Percentiles rank a stretch among this genome's conserved stretches.
Conservation (phyloP, 1,284 basidiomycete genomes). For the Fomitopsis pinicola region DNA sequence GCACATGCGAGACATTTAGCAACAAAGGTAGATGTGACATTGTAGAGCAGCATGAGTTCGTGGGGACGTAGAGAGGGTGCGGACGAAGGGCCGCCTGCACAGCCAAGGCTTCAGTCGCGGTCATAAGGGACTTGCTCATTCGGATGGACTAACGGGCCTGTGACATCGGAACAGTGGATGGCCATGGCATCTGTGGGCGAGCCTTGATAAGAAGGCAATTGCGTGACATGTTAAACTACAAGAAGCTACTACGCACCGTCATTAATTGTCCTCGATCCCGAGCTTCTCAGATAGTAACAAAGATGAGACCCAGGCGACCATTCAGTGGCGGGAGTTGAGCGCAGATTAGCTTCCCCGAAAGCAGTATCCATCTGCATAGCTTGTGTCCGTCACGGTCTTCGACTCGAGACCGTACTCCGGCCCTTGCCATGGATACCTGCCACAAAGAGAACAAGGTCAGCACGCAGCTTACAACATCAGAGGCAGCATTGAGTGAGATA, state of each 20-base stretch:
- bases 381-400: too few relatives aligned
- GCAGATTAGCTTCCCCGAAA: too few relatives aligned
- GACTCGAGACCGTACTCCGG: too few relatives aligned
- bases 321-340: too few relatives aligned
- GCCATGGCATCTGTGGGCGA: neutral
- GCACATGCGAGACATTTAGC: neutral
- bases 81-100: neutral
- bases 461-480: too few relatives aligned
- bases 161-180: neutral
- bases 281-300: neutral
- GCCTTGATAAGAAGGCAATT: neutral
- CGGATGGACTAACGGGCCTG: neutral
- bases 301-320: neutral
- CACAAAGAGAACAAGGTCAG: too few relatives aligned
- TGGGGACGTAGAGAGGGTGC: neutral
- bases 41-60: neutral
- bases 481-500: too few relatives aligned
- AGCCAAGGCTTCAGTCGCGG: neutral
- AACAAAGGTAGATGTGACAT: neutral
- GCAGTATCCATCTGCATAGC: too few relatives aligned
- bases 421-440: too few relatives aligned
- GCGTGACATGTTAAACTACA: neutral
- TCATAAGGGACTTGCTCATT: neutral
- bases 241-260: neutral
- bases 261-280: neutral